These are phyloP conservation scores for Populus tremula DNA, from an alignment of 345 rosid species.

Conservation along the genomic window DNA sequence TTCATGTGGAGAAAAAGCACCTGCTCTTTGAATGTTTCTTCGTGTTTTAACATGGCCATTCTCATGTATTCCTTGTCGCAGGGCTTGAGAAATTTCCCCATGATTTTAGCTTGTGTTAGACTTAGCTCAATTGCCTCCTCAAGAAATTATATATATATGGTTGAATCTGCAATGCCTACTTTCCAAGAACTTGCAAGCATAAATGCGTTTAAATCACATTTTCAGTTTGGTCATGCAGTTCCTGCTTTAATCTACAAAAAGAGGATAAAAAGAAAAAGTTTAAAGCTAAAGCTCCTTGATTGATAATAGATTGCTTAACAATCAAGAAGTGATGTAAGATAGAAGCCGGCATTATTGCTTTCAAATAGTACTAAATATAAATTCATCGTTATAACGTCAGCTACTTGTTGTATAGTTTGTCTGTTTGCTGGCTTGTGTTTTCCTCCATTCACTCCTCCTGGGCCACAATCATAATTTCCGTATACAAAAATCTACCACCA, in stretches of 20 bases:
- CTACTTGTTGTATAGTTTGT: constrained; percentile 36
- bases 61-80: constrained; percentile 83
- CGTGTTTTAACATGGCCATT: constrained; percentile 91
- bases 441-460: constrained; percentile 6
- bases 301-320: background rate
- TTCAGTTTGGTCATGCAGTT: background rate
- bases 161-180: background rate
- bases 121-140: no score
- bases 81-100: constrained; percentile 75
- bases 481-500: constrained; percentile 21
- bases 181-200: constrained; percentile 5
- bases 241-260: background rate
- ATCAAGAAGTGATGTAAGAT: background rate
- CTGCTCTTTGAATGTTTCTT: constrained; percentile 96
- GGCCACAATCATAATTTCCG: constrained; percentile 33
- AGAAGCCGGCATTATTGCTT: background rate
- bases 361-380: background rate
- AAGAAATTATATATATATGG: background rate
- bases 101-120: background rate
- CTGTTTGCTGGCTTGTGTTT: constrained; percentile 26
- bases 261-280: background rate
- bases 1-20: constrained; percentile 23
- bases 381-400: constrained; percentile 19
- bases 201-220: constrained; percentile 19
- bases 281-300: background rate